phyloP scores from a whole-genome alignment of 2,329 filamentous ascomycete species.

The Nemania abortiva region DNA sequence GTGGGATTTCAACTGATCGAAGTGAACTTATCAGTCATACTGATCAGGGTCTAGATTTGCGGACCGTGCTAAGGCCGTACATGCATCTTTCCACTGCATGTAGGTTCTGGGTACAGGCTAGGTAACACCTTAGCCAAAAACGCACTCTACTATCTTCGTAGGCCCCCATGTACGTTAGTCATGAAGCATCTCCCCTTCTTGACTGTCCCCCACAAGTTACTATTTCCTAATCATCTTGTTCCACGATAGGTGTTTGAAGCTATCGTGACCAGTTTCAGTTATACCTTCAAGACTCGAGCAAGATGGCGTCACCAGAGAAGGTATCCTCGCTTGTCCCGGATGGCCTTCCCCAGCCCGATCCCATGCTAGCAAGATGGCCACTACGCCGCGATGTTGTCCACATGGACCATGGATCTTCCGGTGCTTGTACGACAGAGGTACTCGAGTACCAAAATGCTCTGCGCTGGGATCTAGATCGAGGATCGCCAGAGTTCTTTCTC shows the following conservation, averaged over 20 bases:
- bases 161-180: neutral
- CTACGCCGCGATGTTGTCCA: neutral
- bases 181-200: neutral
- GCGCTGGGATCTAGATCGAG: slow-evolving; percentile 3
- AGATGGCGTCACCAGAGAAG: neutral
- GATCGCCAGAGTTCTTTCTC: slow-evolving; percentile 3
- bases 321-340: neutral
- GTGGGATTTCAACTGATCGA: neutral
- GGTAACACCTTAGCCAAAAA: neutral
- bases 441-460: slow-evolving; percentile 1
- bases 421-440: neutral
- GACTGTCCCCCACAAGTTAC: neutral
- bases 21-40: neutral
- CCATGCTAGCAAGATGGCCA: neutral
- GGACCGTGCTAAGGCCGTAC: neutral
- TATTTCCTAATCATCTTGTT: neutral
- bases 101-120: neutral
- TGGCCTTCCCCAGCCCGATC: neutral
- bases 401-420: neutral
- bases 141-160: neutral
- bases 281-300: neutral
- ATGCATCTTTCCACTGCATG: neutral
- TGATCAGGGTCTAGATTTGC: neutral
- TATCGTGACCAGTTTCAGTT: neutral
- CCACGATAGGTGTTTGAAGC: neutral